A percentile compares a stretch with the other conserved stretches of the same genome.
These are phyloP conservation scores for Exobasidium cylindrosporum DNA, from an alignment of 1,284 basidiomycete species.

Conservation along the genomic window DNA sequence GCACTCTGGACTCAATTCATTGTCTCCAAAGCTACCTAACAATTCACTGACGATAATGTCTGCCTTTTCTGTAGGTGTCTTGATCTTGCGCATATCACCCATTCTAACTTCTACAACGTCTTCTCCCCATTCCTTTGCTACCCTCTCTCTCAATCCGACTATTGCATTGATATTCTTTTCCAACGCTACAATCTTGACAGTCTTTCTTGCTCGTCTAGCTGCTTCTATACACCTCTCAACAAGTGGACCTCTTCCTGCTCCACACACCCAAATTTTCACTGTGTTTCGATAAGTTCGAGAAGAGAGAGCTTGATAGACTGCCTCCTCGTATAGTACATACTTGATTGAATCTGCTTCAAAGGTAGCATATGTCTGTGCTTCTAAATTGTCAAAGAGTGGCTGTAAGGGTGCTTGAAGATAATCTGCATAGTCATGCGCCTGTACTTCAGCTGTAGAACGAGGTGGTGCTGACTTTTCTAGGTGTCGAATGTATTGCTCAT, in stretches of 20 bases:
- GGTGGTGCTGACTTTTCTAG: constrained; percentile 49
- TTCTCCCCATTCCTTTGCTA: constrained; percentile 69
- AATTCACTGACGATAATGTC: constrained; percentile 96
- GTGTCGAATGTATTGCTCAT: constrained; percentile 70
- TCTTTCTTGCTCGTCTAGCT: constrained; percentile 65
- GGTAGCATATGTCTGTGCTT: constrained; percentile 90
- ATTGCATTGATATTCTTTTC: constrained; percentile 73
- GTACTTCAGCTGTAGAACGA: constrained; percentile 68
- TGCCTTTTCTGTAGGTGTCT: constrained; percentile 64
- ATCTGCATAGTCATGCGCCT: constrained; percentile 89
- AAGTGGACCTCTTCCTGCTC: constrained; percentile 90
- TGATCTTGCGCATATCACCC: constrained; percentile 78
- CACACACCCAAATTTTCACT: constrained; percentile 65
- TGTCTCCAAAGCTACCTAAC: constrained; percentile 95
- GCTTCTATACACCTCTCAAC: constrained; percentile 82
- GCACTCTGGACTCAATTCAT: constrained; percentile 96
- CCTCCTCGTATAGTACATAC: constrained; percentile 90
- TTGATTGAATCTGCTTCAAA: constrained; percentile 94
- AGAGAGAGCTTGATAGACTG: constrained; percentile 61
- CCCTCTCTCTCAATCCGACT: constrained; percentile 46
- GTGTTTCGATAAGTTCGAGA: constrained; percentile 60
- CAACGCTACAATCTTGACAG: constrained; percentile 72
- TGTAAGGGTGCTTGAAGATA: constrained; percentile 89
- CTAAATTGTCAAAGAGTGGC: constrained; percentile 95
- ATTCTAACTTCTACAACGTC: constrained; percentile 74